Base-by-base conservation (phyloP, 176 grass and related monocot genomes). In the Eremochloa ophiuroides region DNA sequence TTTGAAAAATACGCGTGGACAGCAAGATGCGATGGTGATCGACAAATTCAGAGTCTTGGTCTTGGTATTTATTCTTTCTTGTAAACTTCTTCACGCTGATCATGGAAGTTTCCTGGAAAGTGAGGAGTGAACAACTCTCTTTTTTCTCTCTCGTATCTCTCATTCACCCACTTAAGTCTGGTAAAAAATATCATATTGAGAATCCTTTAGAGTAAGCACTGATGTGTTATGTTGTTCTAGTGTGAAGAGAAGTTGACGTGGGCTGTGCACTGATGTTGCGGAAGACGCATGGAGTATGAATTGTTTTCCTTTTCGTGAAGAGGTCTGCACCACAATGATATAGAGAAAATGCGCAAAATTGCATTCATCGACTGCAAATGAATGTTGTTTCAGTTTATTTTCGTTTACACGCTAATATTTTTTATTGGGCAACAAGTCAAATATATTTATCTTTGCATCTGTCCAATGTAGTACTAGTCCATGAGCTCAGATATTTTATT, bases 81-180 rank as follows among this genome's bases (percentile, higher is more conserved):
- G 73, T 74, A 75, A 75, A 23, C 16, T 81, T 60, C 55, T 70
- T 53, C 60, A 83, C 33, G 37, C 10, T 20, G 31, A 8, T 3
- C 23, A 3, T 28, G 22, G 76, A 89, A 87, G 3, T 33, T 88
- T 63, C 90, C 61, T 80, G 62, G 88, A 90, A 83, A 83, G 18
- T 40, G 58, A 37, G 71, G n/a, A 65, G 28, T 27, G 59, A 38
- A 47, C 59, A 35, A 20, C 23, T 84, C 37, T 17, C 1, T n/a
- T 2, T 38, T 4, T 20, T 11, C 65, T 46, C 6, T 10, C 43
- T 44, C 42, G 31, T 17, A 6, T 44, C 34, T 55, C 7, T 55
- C 51, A 2, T 17, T 17, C 20, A 3, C 20, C 9, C 10, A 25
- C 20, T n/a, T 9, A 3, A 25, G n/a, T n/a, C n/a, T n/a, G n/a